Percentiles rank a stretch among this genome's conserved stretches.
Evolutionary conservation across 2,329 filamentous ascomycete species (phyloP).

Genomic region (Dissoconium aciculare): DNA sequence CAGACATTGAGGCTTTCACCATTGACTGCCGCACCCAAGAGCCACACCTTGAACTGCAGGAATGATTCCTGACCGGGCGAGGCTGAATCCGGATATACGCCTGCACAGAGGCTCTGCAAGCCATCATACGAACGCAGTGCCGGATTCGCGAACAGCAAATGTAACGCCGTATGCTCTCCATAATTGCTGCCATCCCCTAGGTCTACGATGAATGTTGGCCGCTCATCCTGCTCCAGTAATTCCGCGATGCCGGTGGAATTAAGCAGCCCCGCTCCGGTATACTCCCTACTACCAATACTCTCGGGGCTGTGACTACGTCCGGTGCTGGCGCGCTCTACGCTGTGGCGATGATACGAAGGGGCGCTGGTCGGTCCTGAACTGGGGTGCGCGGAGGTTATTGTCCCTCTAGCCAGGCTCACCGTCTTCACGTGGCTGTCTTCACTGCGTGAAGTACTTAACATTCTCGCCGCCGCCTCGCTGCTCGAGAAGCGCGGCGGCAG

Average conservation of each 20-base stretch:
- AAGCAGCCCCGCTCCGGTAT: conserved; percentile 32
- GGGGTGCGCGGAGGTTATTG: conserved; percentile 19
- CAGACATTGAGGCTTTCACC: conserved; percentile 39
- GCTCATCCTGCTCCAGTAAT: conserved; percentile 58
- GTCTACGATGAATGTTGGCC: conserved; percentile 64
- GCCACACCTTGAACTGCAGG: conserved; percentile 54
- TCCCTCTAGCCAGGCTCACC: conserved; percentile 36
- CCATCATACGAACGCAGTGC: conserved; percentile 45
- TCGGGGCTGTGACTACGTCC: conserved; percentile 18
- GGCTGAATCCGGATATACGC: conserved; percentile 21
- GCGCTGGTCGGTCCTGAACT: conserved; percentile 14
- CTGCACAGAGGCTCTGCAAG: conserved; percentile 42
- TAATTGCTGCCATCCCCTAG: conserved; percentile 44
- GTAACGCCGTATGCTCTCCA: conserved; percentile 37
- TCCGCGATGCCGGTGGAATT: conserved; percentile 54
- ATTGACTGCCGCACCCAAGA: conserved; percentile 40
- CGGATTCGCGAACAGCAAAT: conserved; percentile 53
- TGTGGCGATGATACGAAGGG: conserved; percentile 21
- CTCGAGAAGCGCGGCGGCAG: conserved; percentile 42
- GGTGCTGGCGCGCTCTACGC: conserved; percentile 19
- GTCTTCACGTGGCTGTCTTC: conserved; percentile 38
- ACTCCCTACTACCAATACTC: conserved; percentile 9
- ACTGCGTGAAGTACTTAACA: conserved; percentile 35
- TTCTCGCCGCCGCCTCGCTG: conserved; percentile 44
- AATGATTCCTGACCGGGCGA: conserved; percentile 33